Conservation (phyloP, 805 yeast genomes). For the Pichia nanzhaoensis region DNA sequence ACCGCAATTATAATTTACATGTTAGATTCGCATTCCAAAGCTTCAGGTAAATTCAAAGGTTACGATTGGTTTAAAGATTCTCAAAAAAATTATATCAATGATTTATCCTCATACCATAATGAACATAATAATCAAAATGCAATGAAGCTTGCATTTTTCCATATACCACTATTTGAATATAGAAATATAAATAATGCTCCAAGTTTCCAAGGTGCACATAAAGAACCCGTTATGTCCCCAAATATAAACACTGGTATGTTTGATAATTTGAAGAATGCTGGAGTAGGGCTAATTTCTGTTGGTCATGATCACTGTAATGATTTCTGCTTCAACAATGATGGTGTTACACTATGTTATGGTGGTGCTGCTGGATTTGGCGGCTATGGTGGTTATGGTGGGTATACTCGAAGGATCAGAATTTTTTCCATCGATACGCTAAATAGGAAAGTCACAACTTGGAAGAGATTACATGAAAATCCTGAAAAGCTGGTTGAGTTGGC, state of each 20-base stretch:
- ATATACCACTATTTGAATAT: conserved; percentile 89
- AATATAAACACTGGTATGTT: conserved; percentile 61
- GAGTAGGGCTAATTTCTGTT: conserved; percentile 68
- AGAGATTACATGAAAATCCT: conserved; percentile 57
- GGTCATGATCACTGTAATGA: conserved; percentile 98
- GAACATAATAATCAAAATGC: conserved; percentile 42
- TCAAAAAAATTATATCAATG: conserved; percentile 19
- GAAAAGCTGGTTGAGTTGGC: conserved; percentile 15
- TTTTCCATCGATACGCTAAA: conserved; percentile 53
- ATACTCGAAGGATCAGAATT: conserved; percentile 68
- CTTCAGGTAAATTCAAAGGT: conserved; percentile 65
- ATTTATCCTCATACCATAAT: conserved; percentile 6
- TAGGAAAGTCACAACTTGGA: conserved; percentile 57
- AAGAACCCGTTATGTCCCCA: conserved; percentile 80
- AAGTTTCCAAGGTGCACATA: conserved; percentile 48
- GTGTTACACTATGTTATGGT: conserved; percentile 82
- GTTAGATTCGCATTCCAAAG: conserved; percentile 77
- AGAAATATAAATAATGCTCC: neutral
- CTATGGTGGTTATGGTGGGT: conserved; percentile 88
- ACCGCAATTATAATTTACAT: conserved; percentile 59
- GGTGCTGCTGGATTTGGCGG: conserved; percentile 96
- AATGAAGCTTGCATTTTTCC: conserved; percentile 75
- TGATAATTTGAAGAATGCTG: conserved; percentile 49
- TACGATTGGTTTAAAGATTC: conserved; percentile 70
- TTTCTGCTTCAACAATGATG: conserved; percentile 57